These are phyloP conservation scores for Aspergillus persii DNA, from an alignment of 2,329 filamentous ascomycete genomes.

Conservation along the genomic window DNA sequence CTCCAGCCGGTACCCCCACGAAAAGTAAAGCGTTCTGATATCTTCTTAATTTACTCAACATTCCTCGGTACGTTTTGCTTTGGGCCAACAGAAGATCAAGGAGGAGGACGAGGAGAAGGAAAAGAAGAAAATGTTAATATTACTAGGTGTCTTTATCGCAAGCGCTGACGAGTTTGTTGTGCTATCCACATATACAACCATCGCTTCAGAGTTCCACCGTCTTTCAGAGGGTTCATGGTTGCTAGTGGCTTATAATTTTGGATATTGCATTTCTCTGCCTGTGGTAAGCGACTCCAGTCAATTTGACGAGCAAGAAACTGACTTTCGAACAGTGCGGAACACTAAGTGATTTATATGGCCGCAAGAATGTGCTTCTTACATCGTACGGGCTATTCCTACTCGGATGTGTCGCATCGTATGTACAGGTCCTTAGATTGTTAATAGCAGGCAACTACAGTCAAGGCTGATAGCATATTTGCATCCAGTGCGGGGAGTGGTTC, in stretches of 20 bases:
- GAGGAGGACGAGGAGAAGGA: neutral
- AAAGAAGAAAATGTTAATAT: neutral
- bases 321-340: conserved; percentile 37
- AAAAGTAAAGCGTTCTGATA: neutral
- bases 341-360: conserved; percentile 47
- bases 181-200: conserved; percentile 60
- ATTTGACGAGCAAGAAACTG: neutral
- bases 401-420: conserved; percentile 24
- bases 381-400: conserved; percentile 33
- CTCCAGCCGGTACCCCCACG: neutral
- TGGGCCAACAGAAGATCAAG: neutral
- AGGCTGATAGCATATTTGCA: neutral
- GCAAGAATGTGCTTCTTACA: conserved; percentile 39
- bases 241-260: conserved; percentile 45
- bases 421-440: neutral
- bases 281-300: conserved; percentile 20
- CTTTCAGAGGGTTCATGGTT: conserved; percentile 45
- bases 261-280: conserved; percentile 41
- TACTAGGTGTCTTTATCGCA: conserved; percentile 57
- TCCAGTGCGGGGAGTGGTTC: conserved; percentile 10
- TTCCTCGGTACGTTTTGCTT: neutral
- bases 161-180: conserved; percentile 62
- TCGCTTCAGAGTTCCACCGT: conserved; percentile 47
- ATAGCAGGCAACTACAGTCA: neutral
- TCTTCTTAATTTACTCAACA: neutral